Base-by-base conservation (phyloP, 2,329 filamentous ascomycete genomes). In the Uncinocarpus reesii region DNA sequence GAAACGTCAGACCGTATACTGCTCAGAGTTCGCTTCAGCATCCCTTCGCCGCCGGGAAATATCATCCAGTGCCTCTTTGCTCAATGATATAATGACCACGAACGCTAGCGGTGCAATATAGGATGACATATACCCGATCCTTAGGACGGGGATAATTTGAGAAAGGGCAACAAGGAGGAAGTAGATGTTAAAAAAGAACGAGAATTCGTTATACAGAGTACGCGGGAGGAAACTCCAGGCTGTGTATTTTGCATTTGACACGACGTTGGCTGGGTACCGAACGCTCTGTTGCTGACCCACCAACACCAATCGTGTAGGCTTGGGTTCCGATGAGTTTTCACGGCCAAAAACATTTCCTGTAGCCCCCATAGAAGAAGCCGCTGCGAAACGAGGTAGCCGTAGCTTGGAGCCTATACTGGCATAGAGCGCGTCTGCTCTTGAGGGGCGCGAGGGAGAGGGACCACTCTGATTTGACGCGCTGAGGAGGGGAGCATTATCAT, bases 121-220 rank as follows among this genome's bases (percentile, higher is more conserved):
- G 1, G 92, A 96, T 24, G 86, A 86, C 52, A 98, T 77, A 65
- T 95, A 96, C 48, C 92, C 92, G 56, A 98, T 95, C 47, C 88
- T 80, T 47, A 98, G 70, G 18, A 85, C 78, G 3, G 88, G 89
- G 60, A 98, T 89, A 36, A 87, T 82, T 68, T 98, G 92, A 31
- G 90, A 96, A 42, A 96, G 69, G 5, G 92, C 93, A 42, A 98
- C 92, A 21, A 96, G 80, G 48, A 98, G 74, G 65, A 98, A 98
- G 65, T 98, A 98, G 74, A 96, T 86, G 75, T 98, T 98, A 75
- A 98, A 95, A 70, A 98, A 98, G 72, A 96, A 98, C 51, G 90
- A 95, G 65, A 98, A 98, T 63, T 98, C 92, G 69, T 96, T 96
- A 69, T 95, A 98, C 18, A 98, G 73, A 0, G 92, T 98, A 45